Conservation (phyloP, 1,139 yeast genomes). For the Ashbya aceris region DNA sequence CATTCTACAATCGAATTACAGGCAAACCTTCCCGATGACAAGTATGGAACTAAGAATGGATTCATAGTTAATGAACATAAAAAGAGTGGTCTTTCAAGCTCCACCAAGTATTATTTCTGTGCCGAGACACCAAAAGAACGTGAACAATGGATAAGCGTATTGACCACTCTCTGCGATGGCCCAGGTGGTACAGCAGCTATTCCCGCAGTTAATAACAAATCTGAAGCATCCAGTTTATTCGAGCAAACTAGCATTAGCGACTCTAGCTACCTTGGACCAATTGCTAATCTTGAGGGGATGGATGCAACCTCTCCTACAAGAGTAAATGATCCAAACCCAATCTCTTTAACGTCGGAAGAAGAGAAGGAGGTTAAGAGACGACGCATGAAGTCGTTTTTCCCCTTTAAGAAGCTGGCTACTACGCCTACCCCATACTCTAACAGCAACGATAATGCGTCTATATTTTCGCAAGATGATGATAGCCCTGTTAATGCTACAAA, state of each 20-base stretch:
- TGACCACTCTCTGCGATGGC: slow-evolving; percentile 38
- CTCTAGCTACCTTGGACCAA: slow-evolving; percentile 9
- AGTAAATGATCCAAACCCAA: slow-evolving; percentile 14
- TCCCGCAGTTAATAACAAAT: slow-evolving; percentile 4
- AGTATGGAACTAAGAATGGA: slow-evolving; percentile 68
- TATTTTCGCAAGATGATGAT: slow-evolving; percentile 7
- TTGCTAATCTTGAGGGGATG: slow-evolving; percentile 10
- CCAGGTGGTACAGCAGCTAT: not conserved
- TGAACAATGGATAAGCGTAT: slow-evolving; percentile 63
- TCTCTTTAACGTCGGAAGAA: slow-evolving; percentile 15
- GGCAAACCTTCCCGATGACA: slow-evolving; percentile 54
- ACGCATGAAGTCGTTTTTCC: slow-evolving; percentile 52
- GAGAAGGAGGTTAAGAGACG: slow-evolving; percentile 36
- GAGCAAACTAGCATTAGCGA: slow-evolving; percentile 9
- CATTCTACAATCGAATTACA: slow-evolving; percentile 61
- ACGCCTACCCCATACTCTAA: slow-evolving; percentile 7
- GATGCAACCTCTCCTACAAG: slow-evolving; percentile 16
- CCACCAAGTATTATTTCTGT: slow-evolving; percentile 63
- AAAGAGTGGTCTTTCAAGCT: slow-evolving; percentile 45
- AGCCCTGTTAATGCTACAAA: not conserved
- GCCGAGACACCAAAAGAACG: slow-evolving; percentile 77
- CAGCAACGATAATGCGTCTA: slow-evolving; percentile 6
- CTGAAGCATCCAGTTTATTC: slow-evolving; percentile 6
- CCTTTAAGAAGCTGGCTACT: slow-evolving; percentile 37
- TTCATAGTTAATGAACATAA: slow-evolving; percentile 61